Base-by-base conservation (phyloP, 2,329 filamentous ascomycete species). In the Xylaria sp. region DNA sequence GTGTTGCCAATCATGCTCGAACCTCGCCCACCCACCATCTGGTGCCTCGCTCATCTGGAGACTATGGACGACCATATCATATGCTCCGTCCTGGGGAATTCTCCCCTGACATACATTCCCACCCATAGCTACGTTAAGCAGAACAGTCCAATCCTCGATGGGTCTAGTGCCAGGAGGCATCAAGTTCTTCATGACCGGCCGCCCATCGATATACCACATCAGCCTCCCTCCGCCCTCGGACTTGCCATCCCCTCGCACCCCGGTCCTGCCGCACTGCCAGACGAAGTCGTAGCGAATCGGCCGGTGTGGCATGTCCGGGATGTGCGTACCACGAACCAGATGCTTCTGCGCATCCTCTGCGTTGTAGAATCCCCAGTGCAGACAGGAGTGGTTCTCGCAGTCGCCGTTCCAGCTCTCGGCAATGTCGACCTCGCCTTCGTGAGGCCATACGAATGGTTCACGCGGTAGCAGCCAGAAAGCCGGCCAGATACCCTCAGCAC, bases 101-200 rank as follows among this genome's bases (percentile, higher is more conserved):
- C 82, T 83, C 0, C 86, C 87, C 18, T 82, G 78, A 71, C 87
- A 89, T 5, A 89, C 87, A 68, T 86, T 88, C 0, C 88, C 88
- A 0, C 88, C 88, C 85, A 90, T 89, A 1, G 88, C 88, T n/a
- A 90, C 82, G 67, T 90, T 90, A 20, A 90, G 82, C 68, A 89
- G 77, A 9, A 90, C 79, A 20, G 83, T 83, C 78, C 84, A 89
- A 32, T 89, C 87, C 65, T 85, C 83, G 78, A 90, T 82, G 6
- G 84, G 81, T 13, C 88, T 79, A 2, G 85, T 88, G 0, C 87
- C 86, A 1, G 75, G 72, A 0, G 88, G 88, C 28, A 88, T 85
- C 2, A 77, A 73, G 0, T 82, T 86, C 78, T 85, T 88, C 87
- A 90, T 89, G 1, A 89, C 85, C 0, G 86, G 81, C 41, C 79